Conservation (phyloP, 495 filamentous ascomycete species). For the Daldinia decipiens region DNA sequence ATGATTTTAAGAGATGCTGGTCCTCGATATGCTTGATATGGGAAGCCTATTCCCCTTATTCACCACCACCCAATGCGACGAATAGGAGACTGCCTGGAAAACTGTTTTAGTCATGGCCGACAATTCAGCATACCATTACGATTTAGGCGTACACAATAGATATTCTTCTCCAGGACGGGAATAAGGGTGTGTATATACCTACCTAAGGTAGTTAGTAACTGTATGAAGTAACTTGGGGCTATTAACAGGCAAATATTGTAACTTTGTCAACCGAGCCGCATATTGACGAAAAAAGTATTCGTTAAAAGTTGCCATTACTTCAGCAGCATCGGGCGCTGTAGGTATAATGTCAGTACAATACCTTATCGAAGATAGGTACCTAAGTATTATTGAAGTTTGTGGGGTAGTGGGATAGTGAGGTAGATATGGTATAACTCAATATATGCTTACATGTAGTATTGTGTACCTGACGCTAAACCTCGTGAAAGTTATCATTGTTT, state of each 20-base stretch:
- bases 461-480: background rate
- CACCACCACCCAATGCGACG: background rate
- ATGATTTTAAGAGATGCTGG: conserved; percentile 25
- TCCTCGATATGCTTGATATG: background rate
- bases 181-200: background rate
- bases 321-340: background rate
- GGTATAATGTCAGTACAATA: background rate
- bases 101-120: background rate
- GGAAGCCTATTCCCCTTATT: conserved; percentile 7
- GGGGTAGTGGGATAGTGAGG: background rate
- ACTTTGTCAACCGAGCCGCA: conserved; percentile 2
- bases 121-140: background rate
- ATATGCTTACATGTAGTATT: background rate
- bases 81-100: background rate
- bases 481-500: background rate
- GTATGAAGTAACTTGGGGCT: background rate
- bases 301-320: conserved; percentile 1
- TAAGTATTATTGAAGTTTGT: too few species aligned
- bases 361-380: conserved; percentile 5
- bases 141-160: background rate
- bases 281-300: background rate
- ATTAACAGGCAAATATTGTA: background rate
- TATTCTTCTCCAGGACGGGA: background rate
- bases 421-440: background rate
- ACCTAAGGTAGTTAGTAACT: background rate